Base-by-base conservation (phyloP, 2,329 filamentous ascomycete genomes). In the Alternaria novae-zelandiae region DNA sequence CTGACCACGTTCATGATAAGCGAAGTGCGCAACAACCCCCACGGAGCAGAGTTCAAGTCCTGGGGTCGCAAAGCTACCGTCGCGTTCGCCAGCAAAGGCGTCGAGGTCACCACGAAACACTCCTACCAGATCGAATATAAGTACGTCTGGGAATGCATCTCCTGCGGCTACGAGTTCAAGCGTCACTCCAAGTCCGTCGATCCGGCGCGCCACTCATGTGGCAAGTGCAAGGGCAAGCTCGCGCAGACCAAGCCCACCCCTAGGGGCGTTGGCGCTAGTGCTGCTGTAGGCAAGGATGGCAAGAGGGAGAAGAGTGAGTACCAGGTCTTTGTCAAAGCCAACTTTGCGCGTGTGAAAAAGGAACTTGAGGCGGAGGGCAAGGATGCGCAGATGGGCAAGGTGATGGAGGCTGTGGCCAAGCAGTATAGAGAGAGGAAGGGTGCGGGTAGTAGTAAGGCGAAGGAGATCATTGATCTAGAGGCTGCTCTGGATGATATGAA, bases 71-170 rank as follows among this genome's bases (percentile, higher is more conserved):
- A 87, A 83, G 78, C 88, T 83, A 79, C 87, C 82, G 70, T 67
- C 3, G 84, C 83, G 0, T 92, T 94, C 69, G 85, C 82, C 3
- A 76, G 86, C 50, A 84, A 88, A 3, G 90, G 88, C 5, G 82
- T 97, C 46, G 82, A 90, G 32, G 93, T 98, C 20, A 97, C 94
- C 1, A 97, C 94, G 0, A 96, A 92, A 75, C 95, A 99, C 80
- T 87, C 84, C 30, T 99, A 97, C 78, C 87, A 90, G 54, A 98
- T 98, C 73, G 91, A 94, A 70, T 97, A 93, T 83, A 96, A 95
- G 82, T 99, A 95, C 76, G 82, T 94, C 20, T 98, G 96, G 95
- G 83, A 86, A 45, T 98, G 95, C 77, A 82, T 78, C 5, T 78
- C 75, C 4, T 98, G 96, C 75, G 86, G 83, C 0, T 81, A 86